A percentile compares a stretch with the other conserved stretches of the same genome.
Evolutionary conservation across 208 protist genomes (phyloP).

Genomic region (Paratrypanosoma confusum): DNA sequence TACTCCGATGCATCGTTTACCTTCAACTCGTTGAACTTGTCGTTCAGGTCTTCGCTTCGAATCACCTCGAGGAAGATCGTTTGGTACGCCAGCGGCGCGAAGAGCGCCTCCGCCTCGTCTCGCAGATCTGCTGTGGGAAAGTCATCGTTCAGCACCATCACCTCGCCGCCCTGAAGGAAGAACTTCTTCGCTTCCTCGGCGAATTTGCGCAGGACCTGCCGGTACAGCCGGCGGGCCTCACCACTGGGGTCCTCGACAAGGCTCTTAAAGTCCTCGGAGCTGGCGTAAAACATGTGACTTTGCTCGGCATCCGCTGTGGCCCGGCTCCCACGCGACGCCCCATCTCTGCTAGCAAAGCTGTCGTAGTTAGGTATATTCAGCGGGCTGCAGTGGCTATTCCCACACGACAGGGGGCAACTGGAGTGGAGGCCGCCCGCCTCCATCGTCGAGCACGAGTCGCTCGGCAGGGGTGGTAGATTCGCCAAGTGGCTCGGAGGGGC

Average conservation of each 20-base stretch:
- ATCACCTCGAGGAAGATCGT: conserved; percentile 79
- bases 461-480: no score
- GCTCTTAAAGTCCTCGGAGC: conserved; percentile 43
- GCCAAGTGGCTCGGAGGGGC: no score
- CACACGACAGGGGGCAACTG: no score
- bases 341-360: not conserved
- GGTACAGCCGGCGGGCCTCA: conserved; percentile 45
- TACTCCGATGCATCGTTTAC: conserved; percentile 57
- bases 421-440: no score
- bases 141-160: conserved; percentile 82
- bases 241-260: conserved; percentile 45
- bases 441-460: no score
- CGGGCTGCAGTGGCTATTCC: not conserved
- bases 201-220: conserved; percentile 44
- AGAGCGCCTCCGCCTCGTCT: conserved; percentile 45
- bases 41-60: conserved; percentile 29
- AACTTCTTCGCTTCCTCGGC: conserved; percentile 51
- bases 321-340: not conserved
- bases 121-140: conserved; percentile 68
- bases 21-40: conserved; percentile 50
- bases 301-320: no score
- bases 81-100: conserved; percentile 36
- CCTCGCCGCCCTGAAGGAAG: conserved; percentile 55
- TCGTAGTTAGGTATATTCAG: conserved; percentile 1
- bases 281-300: no score